Base-by-base conservation (phyloP, 352 stramenopile genomes). In the Albugo candida region DNA sequence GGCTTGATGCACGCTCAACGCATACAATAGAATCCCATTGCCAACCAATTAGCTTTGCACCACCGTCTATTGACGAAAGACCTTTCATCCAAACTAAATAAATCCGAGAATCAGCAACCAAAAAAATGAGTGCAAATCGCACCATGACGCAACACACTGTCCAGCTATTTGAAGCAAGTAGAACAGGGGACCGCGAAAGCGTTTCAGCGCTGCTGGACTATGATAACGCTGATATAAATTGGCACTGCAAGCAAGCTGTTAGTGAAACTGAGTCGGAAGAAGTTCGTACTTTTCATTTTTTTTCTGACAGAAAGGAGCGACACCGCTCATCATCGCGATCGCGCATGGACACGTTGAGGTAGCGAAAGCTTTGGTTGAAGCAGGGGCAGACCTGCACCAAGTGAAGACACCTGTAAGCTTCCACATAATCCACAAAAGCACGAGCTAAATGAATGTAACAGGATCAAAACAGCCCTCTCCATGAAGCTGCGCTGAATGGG, bases 401-500 rank as follows among this genome's bases (percentile, higher is more conserved):
- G 53, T 81, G 35, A 82, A 82, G 57, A 87, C 68, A 2, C 75
- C 75, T 18, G 74, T 87, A 49, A 17, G 58, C 44, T 34, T 16
- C 6, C 14, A 5, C n/a, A 31, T 8, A 10, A 3, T 31, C 24
- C 8, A 8, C 8, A 8, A 31, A 31, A 31, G 24, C 24, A 31
- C 3, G 8, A 31, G 24, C 24, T 31, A 8, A 31, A 3, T 31
- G 3, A 31, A 10, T 31, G 24, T 10, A 46, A n/a, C 57, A 86
- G 74, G 71, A 84, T 41, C 67, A 60, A 47, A 87, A 87, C 36
- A 84, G 65, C 36, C 70, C 75, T 10, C 57, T 87, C 12, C 75
- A 87, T 14, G 75, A 87, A 40, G 70, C 72, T 13, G 67, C 68
- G 14, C 78, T 69, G 37, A 61, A 58, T 42, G 67, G 64, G 21